Conservation (phyloP, 768 basidiomycete genomes). For the Leccinum disarticulatum region DNA sequence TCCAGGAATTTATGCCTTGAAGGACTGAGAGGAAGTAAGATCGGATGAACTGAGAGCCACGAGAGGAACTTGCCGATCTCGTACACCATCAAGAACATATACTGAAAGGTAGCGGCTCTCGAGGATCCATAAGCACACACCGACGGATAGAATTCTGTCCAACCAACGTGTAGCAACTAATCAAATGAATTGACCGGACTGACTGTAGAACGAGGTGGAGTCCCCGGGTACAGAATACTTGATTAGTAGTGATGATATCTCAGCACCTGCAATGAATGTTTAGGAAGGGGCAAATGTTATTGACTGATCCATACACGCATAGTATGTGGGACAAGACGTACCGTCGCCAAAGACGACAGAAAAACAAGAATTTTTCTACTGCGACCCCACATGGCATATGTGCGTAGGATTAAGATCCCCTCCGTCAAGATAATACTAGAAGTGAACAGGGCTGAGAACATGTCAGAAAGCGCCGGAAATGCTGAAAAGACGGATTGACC, state of each 20-base stretch:
- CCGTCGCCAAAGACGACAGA: no score
- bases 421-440: no score
- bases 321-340: no score
- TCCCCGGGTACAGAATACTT: conserved; percentile 18
- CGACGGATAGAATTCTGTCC: conserved; percentile 22
- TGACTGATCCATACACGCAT: no score
- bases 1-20: conserved; percentile 26
- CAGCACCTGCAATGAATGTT: conserved; percentile 7
- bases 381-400: no score
- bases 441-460: no score
- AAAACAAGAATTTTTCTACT: no score
- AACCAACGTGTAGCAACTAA: background rate
- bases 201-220: conserved; percentile 16
- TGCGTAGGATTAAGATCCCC: no score
- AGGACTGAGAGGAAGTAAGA: conserved; percentile 18
- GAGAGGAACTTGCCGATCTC: conserved; percentile 19
- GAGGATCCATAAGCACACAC: conserved; percentile 17
- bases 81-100: conserved; percentile 17
- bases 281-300: no score
- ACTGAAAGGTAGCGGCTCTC: conserved; percentile 14
- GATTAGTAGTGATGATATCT: background rate
- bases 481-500: no score
- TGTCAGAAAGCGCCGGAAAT: no score
- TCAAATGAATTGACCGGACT: conserved; percentile 5
- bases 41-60: background rate